These are phyloP conservation scores for Massariosphaeria phaeospora DNA, from an alignment of 495 filamentous ascomycete genomes.

Conservation along the genomic window DNA sequence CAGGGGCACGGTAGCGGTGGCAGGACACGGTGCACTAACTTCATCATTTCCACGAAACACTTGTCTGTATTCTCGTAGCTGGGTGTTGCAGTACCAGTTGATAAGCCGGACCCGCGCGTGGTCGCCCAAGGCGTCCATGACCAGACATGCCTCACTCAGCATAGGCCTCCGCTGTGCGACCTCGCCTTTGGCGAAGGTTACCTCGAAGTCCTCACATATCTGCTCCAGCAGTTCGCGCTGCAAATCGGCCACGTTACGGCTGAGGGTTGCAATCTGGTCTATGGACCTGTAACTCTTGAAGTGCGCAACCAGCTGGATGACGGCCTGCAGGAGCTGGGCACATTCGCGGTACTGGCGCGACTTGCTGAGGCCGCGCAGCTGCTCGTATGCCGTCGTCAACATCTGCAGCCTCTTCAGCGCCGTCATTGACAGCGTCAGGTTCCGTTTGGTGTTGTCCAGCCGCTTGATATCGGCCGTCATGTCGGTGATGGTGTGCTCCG, in stretches of 20 bases:
- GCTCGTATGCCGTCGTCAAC: conserved; percentile 97
- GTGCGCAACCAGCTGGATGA: conserved; percentile 96
- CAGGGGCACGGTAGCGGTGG: neutral
- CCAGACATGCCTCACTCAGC: conserved; percentile 79
- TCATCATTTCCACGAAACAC: conserved; percentile 96
- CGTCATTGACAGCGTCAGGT: conserved; percentile 96
- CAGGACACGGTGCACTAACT: conserved; percentile 27
- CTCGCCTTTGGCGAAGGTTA: conserved; percentile 87
- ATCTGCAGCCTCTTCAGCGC: conserved; percentile 96
- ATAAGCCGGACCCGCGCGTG: conserved; percentile 76
- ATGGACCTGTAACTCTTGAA: conserved; percentile 98
- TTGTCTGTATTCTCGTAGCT: conserved; percentile 90
- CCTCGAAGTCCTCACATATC: conserved; percentile 96
- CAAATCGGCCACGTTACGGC: conserved; percentile 87
- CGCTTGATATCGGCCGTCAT: conserved; percentile 99
- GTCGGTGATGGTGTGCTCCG: conserved; percentile 91
- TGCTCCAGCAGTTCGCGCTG: conserved; percentile 93
- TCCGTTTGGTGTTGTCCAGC: conserved; percentile 91
- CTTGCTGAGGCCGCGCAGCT: conserved; percentile 76
- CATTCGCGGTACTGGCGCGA: conserved; percentile 94
- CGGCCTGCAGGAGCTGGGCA: conserved; percentile 87
- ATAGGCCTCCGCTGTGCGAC: conserved; percentile 62
- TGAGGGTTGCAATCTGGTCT: conserved; percentile 92
- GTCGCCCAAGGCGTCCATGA: conserved; percentile 94
- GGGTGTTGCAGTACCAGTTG: conserved; percentile 97